Percentiles rank a stretch among this genome's conserved stretches.
These are phyloP conservation scores for Hypomyces perniciosus DNA, from an alignment of 2,329 filamentous ascomycete genomes.

Conservation along the genomic window DNA sequence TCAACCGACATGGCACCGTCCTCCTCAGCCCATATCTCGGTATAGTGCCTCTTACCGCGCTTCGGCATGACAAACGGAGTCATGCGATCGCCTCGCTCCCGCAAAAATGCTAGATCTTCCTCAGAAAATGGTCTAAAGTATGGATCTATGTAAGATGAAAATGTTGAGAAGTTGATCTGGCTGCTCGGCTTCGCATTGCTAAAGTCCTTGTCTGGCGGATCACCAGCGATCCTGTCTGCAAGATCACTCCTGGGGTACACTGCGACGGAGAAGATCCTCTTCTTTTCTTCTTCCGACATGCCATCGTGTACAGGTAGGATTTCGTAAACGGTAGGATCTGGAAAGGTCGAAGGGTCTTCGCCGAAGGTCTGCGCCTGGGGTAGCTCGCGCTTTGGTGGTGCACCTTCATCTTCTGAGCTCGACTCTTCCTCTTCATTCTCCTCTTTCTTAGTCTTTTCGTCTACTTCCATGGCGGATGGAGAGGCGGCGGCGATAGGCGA, in stretches of 20 bases:
- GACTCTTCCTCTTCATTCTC: conserved; percentile 42
- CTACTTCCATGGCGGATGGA: conserved; percentile 52
- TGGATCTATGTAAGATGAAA: conserved; percentile 86
- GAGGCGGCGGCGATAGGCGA: conserved; percentile 49
- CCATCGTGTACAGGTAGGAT: conserved; percentile 68
- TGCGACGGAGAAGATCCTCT: conserved; percentile 81
- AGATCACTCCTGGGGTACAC: conserved; percentile 77
- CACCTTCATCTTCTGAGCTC: conserved; percentile 54
- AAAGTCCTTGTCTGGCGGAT: conserved; percentile 90
- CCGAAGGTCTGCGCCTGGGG: conserved; percentile 87
- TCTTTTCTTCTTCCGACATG: conserved; percentile 81
- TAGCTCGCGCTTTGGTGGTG: conserved; percentile 55
- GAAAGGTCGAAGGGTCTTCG: conserved; percentile 83
- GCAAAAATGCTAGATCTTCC: conserved; percentile 87
- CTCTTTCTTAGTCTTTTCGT: conserved; percentile 44
- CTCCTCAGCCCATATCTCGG: conserved; percentile 89
- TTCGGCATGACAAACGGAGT: conserved; percentile 81
- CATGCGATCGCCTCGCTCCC: conserved; percentile 80
- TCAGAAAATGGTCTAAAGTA: conserved; percentile 87
- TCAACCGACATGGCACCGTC: conserved; percentile 76
- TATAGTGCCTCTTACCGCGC: conserved; percentile 78
- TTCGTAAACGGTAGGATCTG: conserved; percentile 90
- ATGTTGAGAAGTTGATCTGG: conserved; percentile 90
- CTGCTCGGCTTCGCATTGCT: conserved; percentile 89
- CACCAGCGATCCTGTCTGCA: conserved; percentile 77